Evolutionary conservation across 495 filamentous ascomycete species (phyloP), one percentile per base, ranked within the genome.

Genomic region (Podospora comata): DNA sequence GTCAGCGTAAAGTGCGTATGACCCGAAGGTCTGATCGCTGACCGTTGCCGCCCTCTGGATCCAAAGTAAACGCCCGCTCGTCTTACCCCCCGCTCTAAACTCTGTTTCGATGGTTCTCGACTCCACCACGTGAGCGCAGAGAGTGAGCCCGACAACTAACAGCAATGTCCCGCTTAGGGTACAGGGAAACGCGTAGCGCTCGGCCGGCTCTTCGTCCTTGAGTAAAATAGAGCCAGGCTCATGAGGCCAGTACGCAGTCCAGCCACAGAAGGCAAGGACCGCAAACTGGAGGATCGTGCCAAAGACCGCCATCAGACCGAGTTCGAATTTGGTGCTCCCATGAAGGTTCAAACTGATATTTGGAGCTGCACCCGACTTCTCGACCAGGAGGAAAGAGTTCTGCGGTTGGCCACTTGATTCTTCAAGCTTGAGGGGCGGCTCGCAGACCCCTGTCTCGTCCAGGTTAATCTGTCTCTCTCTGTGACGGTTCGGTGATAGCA

Each of bases 41-140:
- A 67, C 66, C 1, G 48, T 67, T 11, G 59, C 60, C 1, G 20
- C 32, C 23, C 30, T 57, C 19, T 67, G 66, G 19, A 67, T 16
- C 66, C 66, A 67, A 58, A 67, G 44, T 5, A 67, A 3, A 2
- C 66, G 59, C 18, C 23, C 59, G 26, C 53, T 26, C 11, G 3
- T 62, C 27, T 18, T 18, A 20, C 5, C 32, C 44, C 4, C 27
- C 3, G 66, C 59, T 26, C 34, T 23, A 20, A 55, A 63, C 20
- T 34, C 56, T 13, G 16, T 60, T 34, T 63, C 66, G 23, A n/a
- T 26, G 0, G 66, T 62, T 32, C 66, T 62, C 18, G 20, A 30
- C 48, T 67, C 65, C 28, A 67, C 66, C 6, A 67, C 48, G 6
- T 63, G 54, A 19, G 60, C n/a, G 28, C 66, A 67, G 19, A 58